Conservation (phyloP, 139 green algal species). For the Haematococcus sp. region DNA sequence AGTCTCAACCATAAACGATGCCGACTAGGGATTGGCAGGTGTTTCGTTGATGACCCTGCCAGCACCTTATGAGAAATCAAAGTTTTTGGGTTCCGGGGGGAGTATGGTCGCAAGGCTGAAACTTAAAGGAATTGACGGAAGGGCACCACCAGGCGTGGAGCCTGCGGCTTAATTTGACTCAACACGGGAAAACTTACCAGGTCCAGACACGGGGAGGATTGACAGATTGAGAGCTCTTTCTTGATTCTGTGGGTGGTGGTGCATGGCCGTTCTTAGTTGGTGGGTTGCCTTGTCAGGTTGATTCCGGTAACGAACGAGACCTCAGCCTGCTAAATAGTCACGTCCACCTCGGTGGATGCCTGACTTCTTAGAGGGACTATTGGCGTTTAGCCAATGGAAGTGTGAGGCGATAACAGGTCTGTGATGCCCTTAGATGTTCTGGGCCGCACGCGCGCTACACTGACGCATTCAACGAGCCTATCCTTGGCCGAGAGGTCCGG, state of each 20-base stretch:
- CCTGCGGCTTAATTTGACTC: slow-evolving; percentile 97
- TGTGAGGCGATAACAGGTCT: slow-evolving; percentile 94
- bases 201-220: slow-evolving; percentile 93
- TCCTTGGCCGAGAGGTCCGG: slow-evolving; percentile 86
- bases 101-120: slow-evolving; percentile 96
- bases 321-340: slow-evolving; percentile 96
- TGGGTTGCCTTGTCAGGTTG: slow-evolving; percentile 95
- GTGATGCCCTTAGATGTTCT: slow-evolving; percentile 99
- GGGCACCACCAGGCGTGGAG: slow-evolving; percentile 93
- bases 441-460: slow-evolving; percentile 98
- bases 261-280: slow-evolving; percentile 82
- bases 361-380: slow-evolving; percentile 33
- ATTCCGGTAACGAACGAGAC: slow-evolving; percentile 97
- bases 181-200: slow-evolving; percentile 96
- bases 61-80: slow-evolving; percentile 99
- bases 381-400: slow-evolving; percentile 68
- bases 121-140: slow-evolving; percentile 97
- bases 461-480: slow-evolving; percentile 94
- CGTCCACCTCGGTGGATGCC: slow-evolving; percentile 23
- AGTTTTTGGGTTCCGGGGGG: slow-evolving; percentile 96
- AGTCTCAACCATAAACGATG: slow-evolving; percentile 99
- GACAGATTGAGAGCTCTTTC: slow-evolving; percentile 92
- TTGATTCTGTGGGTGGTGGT: slow-evolving; percentile 90
- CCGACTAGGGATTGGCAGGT: slow-evolving; percentile 96
- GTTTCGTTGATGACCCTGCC: slow-evolving; percentile 94